Evolutionary conservation across 176 grass and related monocot genomes (phyloP).

Genomic region (Thinopyrum elongatum): DNA sequence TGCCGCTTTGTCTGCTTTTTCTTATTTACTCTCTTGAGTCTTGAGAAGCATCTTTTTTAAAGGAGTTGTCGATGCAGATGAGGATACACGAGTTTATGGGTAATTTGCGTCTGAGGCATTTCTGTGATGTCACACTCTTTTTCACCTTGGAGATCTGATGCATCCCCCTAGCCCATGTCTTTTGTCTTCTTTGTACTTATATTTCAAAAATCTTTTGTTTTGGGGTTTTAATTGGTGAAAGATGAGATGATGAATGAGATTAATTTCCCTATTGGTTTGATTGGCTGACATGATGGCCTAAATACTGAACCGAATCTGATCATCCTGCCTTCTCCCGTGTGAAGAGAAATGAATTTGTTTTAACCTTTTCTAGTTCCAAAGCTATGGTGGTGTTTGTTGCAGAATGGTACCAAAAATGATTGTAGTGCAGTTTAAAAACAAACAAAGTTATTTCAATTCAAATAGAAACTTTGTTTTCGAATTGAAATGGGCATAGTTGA

Average conservation of each 20-base stretch:
- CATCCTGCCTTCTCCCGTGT: background rate
- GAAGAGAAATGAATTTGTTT: no score
- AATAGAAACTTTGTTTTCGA: no score
- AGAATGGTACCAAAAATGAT: no score
- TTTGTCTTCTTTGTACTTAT: background rate
- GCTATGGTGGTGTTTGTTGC: no score
- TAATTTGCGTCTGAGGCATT: slow-evolving; percentile 52
- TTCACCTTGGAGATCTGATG: slow-evolving; percentile 40
- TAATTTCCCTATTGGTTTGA: slow-evolving; percentile 62
- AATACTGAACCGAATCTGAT: slow-evolving; percentile 52
- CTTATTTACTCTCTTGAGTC: no score
- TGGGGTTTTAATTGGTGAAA: background rate
- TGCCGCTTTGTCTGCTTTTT: no score
- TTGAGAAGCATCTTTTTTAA: no score
- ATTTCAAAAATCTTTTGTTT: background rate
- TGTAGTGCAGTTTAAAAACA: no score
- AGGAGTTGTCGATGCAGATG: slow-evolving; percentile 21
- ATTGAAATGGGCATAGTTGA: no score
- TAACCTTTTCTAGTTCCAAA: no score
- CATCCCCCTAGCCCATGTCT: background rate
- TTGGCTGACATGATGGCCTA: slow-evolving; percentile 37
- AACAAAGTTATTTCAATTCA: no score
- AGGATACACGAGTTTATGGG: slow-evolving; percentile 40
- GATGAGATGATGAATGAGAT: background rate
- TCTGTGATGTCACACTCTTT: slow-evolving; percentile 54